Evolutionary conservation across 441 rosid genomes (phyloP).

Genomic region (Populus hybrid): DNA sequence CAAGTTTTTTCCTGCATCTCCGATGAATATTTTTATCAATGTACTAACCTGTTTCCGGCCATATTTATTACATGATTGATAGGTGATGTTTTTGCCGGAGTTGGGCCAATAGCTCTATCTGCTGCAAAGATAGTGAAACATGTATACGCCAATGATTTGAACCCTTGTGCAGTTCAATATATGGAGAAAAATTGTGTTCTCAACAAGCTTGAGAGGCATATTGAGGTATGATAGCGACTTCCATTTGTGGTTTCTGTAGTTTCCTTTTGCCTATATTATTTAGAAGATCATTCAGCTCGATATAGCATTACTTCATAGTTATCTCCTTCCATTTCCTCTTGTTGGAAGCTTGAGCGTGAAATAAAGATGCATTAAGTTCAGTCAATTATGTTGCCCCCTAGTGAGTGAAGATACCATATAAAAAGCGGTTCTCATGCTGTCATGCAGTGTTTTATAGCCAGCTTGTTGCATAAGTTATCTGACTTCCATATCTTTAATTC

Average conservation of each 20-base stretch:
- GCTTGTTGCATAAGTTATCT: not conserved
- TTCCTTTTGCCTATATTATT: not conserved
- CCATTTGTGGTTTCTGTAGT: not conserved
- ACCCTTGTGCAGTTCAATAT: constrained; percentile 75
- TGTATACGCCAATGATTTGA: constrained; percentile 93
- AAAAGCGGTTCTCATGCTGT: not conserved
- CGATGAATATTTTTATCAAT: not conserved
- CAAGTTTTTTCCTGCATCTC: not conserved
- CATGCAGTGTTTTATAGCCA: not conserved
- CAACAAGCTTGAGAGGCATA: constrained; percentile 77
- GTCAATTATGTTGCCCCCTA: not conserved
- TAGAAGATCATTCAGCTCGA: not conserved
- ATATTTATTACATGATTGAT: constrained; percentile 21
- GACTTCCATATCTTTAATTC: not conserved
- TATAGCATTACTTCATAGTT: not conserved
- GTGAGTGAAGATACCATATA: not conserved
- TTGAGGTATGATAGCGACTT: constrained; percentile 42
- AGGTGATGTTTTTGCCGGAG: constrained; percentile 91
- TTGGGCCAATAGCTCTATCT: constrained; percentile 80
- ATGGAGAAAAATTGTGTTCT: constrained; percentile 70
- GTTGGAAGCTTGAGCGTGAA: not conserved
- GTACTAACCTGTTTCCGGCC: constrained; percentile 10
- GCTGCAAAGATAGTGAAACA: constrained; percentile 82
- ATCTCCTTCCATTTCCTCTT: not conserved
- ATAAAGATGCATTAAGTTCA: not conserved